These are phyloP conservation scores for Trichoderma sp. DNA, from an alignment of 2,329 filamentous ascomycete genomes.

Conservation along the genomic window DNA sequence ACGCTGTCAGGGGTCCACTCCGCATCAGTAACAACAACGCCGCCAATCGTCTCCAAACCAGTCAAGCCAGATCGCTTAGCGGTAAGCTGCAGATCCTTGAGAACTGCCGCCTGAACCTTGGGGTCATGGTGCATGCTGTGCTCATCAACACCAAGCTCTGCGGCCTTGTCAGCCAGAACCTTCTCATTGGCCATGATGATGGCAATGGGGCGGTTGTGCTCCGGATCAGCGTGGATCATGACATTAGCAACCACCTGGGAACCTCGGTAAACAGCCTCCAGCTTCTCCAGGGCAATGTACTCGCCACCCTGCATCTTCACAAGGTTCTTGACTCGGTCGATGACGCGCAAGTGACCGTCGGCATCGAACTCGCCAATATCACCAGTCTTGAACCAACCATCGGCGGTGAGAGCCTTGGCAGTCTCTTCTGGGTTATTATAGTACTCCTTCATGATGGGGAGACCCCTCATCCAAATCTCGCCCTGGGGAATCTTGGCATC, in stretches of 20 bases:
- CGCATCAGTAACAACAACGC: slow-evolving; percentile 75
- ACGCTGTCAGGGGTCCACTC: slow-evolving; percentile 86
- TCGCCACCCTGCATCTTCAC: slow-evolving; percentile 95
- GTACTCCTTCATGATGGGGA: slow-evolving; percentile 72
- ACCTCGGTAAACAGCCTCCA: slow-evolving; percentile 87
- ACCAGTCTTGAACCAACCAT: slow-evolving; percentile 96
- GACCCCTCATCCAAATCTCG: slow-evolving; percentile 85
- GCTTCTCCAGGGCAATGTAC: slow-evolving; percentile 95
- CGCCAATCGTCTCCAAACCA: slow-evolving; percentile 71
- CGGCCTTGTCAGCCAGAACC: slow-evolving; percentile 57
- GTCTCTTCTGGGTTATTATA: slow-evolving; percentile 86
- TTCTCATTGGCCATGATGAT: slow-evolving; percentile 71
- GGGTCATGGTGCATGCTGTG: slow-evolving; percentile 64
- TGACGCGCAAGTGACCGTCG: slow-evolving; percentile 77
- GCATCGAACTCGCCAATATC: slow-evolving; percentile 88
- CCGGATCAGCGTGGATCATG: slow-evolving; percentile 77
- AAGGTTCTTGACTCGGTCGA: slow-evolving; percentile 97
- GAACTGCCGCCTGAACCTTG: slow-evolving; percentile 59
- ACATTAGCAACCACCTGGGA: slow-evolving; percentile 78
- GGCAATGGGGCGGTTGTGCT: slow-evolving; percentile 75
- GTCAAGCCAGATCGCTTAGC: slow-evolving; percentile 65
- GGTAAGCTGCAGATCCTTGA: slow-evolving; percentile 65
- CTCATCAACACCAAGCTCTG: slow-evolving; percentile 61
- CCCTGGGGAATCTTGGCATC: slow-evolving; percentile 78
- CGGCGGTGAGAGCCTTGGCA: slow-evolving; percentile 68